Evolutionary conservation across 1,284 basidiomycete species (phyloP).

Genomic region (Pisolithus thermaeus): DNA sequence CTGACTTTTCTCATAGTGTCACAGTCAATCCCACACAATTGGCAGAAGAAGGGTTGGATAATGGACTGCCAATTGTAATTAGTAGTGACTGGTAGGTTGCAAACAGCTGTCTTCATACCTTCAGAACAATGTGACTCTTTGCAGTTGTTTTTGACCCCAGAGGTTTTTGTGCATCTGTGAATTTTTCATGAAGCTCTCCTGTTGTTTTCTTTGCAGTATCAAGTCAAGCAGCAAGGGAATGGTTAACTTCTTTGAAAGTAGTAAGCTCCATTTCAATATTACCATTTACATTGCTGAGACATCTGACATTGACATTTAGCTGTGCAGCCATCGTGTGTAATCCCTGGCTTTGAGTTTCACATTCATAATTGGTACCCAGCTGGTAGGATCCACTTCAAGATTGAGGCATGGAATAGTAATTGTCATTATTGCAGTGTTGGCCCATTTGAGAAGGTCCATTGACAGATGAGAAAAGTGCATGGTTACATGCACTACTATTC

Average conservation of each 20-base stretch:
- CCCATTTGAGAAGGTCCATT: not conserved
- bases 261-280: not conserved
- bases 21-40: not conserved
- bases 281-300: not conserved
- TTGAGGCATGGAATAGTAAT: not conserved
- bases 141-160: not conserved
- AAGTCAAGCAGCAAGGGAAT: not conserved
- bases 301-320: not conserved
- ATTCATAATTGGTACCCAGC: not conserved
- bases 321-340: not conserved
- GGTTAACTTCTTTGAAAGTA: not conserved
- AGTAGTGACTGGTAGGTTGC: not conserved
- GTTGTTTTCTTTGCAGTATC: not conserved
- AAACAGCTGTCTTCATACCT: not conserved
- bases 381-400: not conserved
- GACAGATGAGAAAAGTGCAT: not conserved
- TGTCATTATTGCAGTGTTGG: not conserved
- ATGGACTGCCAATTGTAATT: not conserved
- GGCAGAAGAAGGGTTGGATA: not conserved
- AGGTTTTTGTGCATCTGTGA: not conserved
- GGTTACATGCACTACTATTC: not conserved
- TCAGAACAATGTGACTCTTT: not conserved
- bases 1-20: not conserved
- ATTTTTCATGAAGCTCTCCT: not conserved
- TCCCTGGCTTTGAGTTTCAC: not conserved